Evolutionary conservation across 2,329 filamentous ascomycete genomes (phyloP).

Genomic region (Aspergillus costaricaensis): DNA sequence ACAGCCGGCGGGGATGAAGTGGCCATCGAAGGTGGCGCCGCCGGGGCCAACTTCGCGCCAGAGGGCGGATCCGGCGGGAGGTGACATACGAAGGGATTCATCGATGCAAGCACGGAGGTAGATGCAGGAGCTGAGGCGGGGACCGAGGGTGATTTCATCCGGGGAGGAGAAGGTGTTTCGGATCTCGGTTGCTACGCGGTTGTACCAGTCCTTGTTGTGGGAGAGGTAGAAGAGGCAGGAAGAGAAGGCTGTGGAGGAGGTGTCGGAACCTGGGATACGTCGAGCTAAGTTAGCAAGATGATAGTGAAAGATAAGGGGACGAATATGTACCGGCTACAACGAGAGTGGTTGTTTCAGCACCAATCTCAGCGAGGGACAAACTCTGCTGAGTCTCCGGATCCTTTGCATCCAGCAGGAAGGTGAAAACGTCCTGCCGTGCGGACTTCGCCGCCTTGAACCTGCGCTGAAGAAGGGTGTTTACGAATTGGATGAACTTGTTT

Average conservation of each 20-base stretch:
- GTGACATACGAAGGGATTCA: slow-evolving; percentile 38
- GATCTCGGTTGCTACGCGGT: slow-evolving; percentile 36
- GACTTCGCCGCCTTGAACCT: slow-evolving; percentile 20
- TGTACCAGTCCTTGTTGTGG: slow-evolving; percentile 33
- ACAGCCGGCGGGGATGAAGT: slow-evolving; percentile 32
- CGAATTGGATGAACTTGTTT: slow-evolving; percentile 39
- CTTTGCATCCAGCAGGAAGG: slow-evolving; percentile 50
- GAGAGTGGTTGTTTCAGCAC: slow-evolving; percentile 52
- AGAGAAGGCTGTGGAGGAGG: slow-evolving; percentile 42
- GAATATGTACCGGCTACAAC: slow-evolving; percentile 48
- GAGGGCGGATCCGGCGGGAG: slow-evolving; percentile 30
- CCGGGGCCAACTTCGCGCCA: slow-evolving; percentile 33
- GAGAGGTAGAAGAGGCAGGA: slow-evolving; percentile 45
- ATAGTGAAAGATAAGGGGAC: not conserved
- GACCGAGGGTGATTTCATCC: slow-evolving; percentile 39
- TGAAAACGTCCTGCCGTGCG: slow-evolving; percentile 51
- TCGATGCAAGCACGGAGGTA: slow-evolving; percentile 50
- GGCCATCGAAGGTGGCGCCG: slow-evolving; percentile 35
- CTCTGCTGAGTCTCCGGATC: slow-evolving; percentile 43
- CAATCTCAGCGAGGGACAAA: slow-evolving; percentile 46
- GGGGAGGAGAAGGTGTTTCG: slow-evolving; percentile 35
- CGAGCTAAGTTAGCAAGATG: not conserved
- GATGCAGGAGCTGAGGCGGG: slow-evolving; percentile 34
- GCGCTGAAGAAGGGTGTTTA: slow-evolving; percentile 26
- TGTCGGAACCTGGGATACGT: slow-evolving; percentile 37